Percentiles rank a stretch among this genome's conserved stretches.
phyloP scores from a whole-genome alignment of 129 eudicot genomes.

The Tanacetum coccineum region DNA sequence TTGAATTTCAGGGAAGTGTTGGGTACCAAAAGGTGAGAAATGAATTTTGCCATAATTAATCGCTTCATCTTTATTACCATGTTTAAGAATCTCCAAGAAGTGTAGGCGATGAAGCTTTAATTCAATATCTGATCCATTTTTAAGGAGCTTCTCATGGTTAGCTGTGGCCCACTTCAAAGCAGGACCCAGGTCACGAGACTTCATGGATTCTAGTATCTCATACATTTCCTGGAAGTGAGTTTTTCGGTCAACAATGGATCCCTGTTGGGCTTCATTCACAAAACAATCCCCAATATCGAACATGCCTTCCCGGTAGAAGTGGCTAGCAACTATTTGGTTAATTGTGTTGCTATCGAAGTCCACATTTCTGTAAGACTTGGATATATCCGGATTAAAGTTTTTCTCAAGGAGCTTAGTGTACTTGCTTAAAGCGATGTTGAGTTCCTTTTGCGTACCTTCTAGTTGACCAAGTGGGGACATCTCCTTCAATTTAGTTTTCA shows the following conservation, averaged over 20 bases:
- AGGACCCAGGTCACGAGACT: constrained; percentile 61
- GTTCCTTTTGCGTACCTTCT: constrained; percentile 74
- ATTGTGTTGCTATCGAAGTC: constrained; percentile 59
- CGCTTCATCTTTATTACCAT: constrained; percentile 60
- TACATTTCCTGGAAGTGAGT: constrained; percentile 67
- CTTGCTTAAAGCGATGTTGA: constrained; percentile 62
- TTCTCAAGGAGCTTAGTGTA: constrained; percentile 76
- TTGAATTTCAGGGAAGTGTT: constrained; percentile 65
- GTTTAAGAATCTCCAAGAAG: constrained; percentile 67
- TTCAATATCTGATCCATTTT: constrained; percentile 69
- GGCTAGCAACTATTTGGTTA: constrained; percentile 72
- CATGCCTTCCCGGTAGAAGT: constrained; percentile 73
- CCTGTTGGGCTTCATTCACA: constrained; percentile 51
- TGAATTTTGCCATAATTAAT: constrained; percentile 57
- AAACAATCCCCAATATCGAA: constrained; percentile 83
- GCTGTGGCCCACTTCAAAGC: constrained; percentile 72
- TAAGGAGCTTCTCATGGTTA: constrained; percentile 58
- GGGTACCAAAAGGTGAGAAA: constrained; percentile 52
- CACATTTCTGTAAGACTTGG: constrained; percentile 72
- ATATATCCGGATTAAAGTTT: constrained; percentile 71
- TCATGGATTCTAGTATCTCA: constrained; percentile 74
- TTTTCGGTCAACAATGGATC: constrained; percentile 42
- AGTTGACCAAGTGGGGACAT: constrained; percentile 58
- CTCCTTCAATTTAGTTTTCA: constrained; percentile 62
- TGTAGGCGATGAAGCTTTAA: constrained; percentile 74